Conservation (phyloP, 2,329 filamentous ascomycete genomes). For the Colletotrichum sp. region DNA sequence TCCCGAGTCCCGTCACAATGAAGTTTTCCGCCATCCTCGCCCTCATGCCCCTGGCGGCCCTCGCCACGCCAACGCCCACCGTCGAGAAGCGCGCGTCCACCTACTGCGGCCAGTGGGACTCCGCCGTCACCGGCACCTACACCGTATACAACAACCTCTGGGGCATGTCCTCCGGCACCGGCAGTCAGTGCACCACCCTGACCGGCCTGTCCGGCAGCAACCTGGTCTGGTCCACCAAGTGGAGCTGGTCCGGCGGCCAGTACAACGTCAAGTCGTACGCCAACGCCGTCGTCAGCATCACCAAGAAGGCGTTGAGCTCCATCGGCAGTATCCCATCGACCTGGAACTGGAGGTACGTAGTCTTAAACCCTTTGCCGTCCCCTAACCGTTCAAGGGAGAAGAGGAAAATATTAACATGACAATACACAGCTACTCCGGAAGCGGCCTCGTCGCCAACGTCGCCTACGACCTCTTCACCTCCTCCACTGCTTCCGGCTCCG, state of each 20-base stretch:
- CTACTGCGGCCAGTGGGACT: slow-evolving; percentile 30
- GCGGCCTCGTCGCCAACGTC: slow-evolving; percentile 55
- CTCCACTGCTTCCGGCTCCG: slow-evolving; percentile 42
- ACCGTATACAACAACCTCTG: slow-evolving; percentile 48
- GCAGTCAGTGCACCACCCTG: slow-evolving; percentile 45
- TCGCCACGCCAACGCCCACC: slow-evolving; percentile 16
- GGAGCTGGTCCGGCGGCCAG: slow-evolving; percentile 42
- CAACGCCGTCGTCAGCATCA: slow-evolving; percentile 36
- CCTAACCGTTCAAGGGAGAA: background rate
- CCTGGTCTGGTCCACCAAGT: slow-evolving; percentile 44
- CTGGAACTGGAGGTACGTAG: slow-evolving; percentile 34
- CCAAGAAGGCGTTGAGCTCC: slow-evolving; percentile 31
- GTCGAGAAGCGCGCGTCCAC: slow-evolving; percentile 23
- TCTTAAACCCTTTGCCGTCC: background rate
- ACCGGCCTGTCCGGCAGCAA: slow-evolving; percentile 35
- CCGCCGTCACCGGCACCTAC: slow-evolving; percentile 24
- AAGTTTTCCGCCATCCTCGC: slow-evolving; percentile 22
- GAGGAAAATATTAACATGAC: background rate
- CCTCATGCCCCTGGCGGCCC: slow-evolving; percentile 9
- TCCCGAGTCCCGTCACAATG: slow-evolving; percentile 5
- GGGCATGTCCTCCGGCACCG: slow-evolving; percentile 36
- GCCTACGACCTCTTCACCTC: slow-evolving; percentile 67
- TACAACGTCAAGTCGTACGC: slow-evolving; percentile 48
- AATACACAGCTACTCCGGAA: slow-evolving; percentile 35
- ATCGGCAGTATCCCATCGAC: slow-evolving; percentile 37